Conservation (phyloP, 208 protist genomes). For the Crithidia expoeki region DNA sequence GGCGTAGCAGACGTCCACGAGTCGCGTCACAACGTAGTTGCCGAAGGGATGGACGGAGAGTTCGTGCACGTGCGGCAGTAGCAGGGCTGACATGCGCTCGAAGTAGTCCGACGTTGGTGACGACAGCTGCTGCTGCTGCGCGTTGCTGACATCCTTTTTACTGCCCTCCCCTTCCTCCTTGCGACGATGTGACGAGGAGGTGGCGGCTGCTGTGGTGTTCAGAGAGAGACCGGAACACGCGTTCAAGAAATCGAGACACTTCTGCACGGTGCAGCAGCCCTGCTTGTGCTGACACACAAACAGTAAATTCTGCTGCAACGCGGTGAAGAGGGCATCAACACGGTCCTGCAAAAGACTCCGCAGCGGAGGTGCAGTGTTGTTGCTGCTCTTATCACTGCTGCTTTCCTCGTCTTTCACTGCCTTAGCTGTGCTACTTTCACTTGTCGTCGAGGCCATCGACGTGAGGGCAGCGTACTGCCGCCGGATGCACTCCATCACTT, state of each 20-base stretch:
- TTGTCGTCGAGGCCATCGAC: not conserved
- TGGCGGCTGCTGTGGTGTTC: not conserved
- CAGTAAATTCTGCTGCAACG: conserved; percentile 56
- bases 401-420: not conserved
- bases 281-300: conserved; percentile 48
- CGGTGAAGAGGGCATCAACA: conserved; percentile 45
- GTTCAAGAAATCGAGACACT: conserved; percentile 91
- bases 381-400: not conserved
- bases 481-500: conserved; percentile 54
- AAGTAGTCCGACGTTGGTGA: conserved; percentile 39
- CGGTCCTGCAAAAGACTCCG: conserved; percentile 26
- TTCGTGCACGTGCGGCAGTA: conserved; percentile 75
- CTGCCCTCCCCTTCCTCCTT: not conserved
- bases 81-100: conserved; percentile 44
- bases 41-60: conserved; percentile 92
- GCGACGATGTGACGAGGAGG: not conserved
- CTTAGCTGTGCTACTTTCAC: not conserved
- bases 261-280: conserved; percentile 95
- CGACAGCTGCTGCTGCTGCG: no score
- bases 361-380: conserved; percentile 3
- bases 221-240: conserved; percentile 18
- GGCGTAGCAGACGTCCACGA: conserved; percentile 72
- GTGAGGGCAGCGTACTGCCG: conserved; percentile 32
- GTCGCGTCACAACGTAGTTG: conserved; percentile 97
- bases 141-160: not conserved